These are phyloP conservation scores for Chlorella sorokiniana DNA, from an alignment of 139 green algal genomes.

Conservation along the genomic window DNA sequence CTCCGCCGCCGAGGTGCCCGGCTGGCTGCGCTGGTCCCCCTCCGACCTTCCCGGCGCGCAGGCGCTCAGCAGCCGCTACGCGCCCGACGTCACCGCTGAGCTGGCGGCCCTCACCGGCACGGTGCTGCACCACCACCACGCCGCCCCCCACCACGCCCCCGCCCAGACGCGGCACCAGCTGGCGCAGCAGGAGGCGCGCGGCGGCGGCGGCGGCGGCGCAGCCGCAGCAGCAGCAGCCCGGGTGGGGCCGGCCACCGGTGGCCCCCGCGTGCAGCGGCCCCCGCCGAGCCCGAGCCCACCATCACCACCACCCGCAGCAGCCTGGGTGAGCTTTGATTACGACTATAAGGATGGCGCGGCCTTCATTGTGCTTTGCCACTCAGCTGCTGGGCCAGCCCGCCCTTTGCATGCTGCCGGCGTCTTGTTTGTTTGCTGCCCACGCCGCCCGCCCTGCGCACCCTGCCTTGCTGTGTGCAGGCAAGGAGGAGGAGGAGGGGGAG, in stretches of 20 bases:
- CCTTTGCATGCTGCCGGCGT: neutral
- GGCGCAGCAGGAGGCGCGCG: slow-evolving; percentile 16
- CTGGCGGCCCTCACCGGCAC: slow-evolving; percentile 36
- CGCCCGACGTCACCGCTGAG: slow-evolving; percentile 16
- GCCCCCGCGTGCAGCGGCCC: neutral
- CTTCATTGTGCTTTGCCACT: neutral
- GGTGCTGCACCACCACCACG: slow-evolving; percentile 42
- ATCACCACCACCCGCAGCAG: slow-evolving; percentile 16
- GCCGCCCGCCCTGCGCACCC: neutral
- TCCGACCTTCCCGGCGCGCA: slow-evolving; percentile 14
- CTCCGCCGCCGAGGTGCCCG: neutral
- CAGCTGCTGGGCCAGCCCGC: neutral
- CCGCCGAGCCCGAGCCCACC: slow-evolving; percentile 1
- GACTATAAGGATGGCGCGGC: neutral
- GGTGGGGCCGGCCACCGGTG: neutral
- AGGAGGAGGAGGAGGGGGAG: slow-evolving; percentile 29
- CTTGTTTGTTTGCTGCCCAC: neutral
- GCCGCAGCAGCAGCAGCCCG: neutral
- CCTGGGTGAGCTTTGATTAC: neutral
- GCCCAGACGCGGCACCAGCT: slow-evolving; percentile 27
- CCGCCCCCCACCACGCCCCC: neutral
- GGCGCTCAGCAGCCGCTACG: slow-evolving; percentile 3
- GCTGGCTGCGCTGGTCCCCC: slow-evolving; percentile 16
- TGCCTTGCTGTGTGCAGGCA: neutral
- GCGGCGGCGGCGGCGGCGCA: neutral